Evolutionary conservation across 441 rosid species (phyloP).

Genomic region (Pelargonium cotyledonis): DNA sequence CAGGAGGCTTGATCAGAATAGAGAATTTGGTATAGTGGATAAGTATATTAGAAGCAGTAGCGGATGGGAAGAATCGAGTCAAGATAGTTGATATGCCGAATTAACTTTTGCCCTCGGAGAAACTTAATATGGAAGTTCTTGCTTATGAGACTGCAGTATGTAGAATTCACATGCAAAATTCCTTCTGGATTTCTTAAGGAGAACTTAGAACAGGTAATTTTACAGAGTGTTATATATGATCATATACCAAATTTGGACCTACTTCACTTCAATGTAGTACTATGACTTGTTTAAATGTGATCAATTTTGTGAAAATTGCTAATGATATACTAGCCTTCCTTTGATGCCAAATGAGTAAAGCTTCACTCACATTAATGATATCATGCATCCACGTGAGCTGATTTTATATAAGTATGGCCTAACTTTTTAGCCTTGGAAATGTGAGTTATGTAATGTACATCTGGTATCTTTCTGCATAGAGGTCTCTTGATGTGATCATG

Average conservation of each 20-base stretch:
- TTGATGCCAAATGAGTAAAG: neutral
- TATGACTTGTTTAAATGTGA: slow-evolving; percentile 10
- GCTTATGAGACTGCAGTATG: slow-evolving; percentile 12
- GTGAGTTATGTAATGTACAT: neutral
- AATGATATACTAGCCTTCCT: slow-evolving; percentile 10
- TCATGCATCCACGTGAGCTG: neutral
- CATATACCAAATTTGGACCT: slow-evolving; percentile 9
- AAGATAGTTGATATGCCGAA: slow-evolving; percentile 14
- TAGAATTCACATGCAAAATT: slow-evolving; percentile 16
- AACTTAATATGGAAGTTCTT: slow-evolving; percentile 5
- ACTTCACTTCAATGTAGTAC: slow-evolving; percentile 9
- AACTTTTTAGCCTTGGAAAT: slow-evolving; percentile 3
- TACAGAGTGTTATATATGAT: slow-evolving; percentile 11
- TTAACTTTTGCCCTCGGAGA: slow-evolving; percentile 4
- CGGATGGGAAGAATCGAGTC: slow-evolving; percentile 37
- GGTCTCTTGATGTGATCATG: neutral
- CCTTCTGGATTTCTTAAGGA: slow-evolving; percentile 12
- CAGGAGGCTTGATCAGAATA: slow-evolving; percentile 38
- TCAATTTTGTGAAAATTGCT: neutral
- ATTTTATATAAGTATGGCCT: neutral
- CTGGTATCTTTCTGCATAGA: neutral
- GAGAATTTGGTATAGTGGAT: slow-evolving; percentile 40
- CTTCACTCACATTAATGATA: slow-evolving; percentile 3
- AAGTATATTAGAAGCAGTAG: slow-evolving; percentile 43
- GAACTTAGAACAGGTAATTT: slow-evolving; percentile 30